phyloP scores from a whole-genome alignment of 169 alveolate species.

The Fabrea salina region DNA sequence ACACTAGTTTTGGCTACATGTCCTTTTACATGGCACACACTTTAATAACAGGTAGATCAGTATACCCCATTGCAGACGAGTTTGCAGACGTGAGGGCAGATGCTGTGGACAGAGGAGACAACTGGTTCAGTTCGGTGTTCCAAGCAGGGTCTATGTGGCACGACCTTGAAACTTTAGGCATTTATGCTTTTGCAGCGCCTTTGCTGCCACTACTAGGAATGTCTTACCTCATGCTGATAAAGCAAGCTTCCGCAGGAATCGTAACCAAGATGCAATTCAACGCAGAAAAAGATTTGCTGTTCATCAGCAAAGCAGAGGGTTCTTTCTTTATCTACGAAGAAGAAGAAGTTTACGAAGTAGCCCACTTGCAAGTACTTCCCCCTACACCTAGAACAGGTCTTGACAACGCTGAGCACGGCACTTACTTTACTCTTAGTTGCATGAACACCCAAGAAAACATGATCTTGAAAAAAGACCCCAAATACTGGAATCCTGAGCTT shows the following conservation, averaged over 20 bases:
- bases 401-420: neutral
- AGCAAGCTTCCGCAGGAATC: neutral
- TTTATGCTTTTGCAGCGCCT: constrained; percentile 24
- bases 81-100: neutral
- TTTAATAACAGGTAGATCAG: neutral
- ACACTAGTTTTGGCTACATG: neutral
- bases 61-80: constrained; percentile 18
- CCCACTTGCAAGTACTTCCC: constrained; percentile 33
- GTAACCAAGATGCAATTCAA: constrained; percentile 12
- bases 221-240: neutral
- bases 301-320: neutral
- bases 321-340: neutral
- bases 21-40: neutral
- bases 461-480: neutral
- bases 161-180: constrained; percentile 7
- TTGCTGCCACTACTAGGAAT: neutral
- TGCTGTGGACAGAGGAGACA: neutral
- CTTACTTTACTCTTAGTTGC: neutral
- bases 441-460: neutral
- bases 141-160: constrained; percentile 21
- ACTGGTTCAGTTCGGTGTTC: neutral
- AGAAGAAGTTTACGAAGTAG: constrained; percentile 15
- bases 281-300: neutral
- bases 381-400: constrained; percentile 13
- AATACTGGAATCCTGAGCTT: constrained; percentile 18